Evolutionary conservation across 257 asterid species (phyloP).

Genomic region (Cynanchum wilfordii): DNA sequence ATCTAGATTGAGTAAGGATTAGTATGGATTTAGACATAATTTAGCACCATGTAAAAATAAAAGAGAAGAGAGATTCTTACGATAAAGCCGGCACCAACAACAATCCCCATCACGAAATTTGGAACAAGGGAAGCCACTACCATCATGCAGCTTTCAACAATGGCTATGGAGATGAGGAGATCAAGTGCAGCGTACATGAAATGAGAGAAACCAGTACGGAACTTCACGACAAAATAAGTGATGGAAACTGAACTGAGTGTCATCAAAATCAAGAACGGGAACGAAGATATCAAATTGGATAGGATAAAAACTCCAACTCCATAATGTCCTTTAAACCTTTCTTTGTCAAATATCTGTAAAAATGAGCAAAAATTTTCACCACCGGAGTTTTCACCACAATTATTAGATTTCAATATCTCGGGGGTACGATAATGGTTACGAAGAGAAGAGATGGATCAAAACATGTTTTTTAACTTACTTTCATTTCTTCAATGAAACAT

Average conservation of each 20-base stretch:
- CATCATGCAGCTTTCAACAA: conserved; percentile 92
- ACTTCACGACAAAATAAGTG: conserved; percentile 63
- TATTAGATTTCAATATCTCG: too few relatives aligned
- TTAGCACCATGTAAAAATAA: too few relatives aligned
- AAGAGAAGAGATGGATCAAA: too few relatives aligned
- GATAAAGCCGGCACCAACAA: conserved; percentile 69
- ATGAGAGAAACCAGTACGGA: conserved; percentile 62
- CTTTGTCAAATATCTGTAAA: conserved; percentile 63
- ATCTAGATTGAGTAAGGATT: too few relatives aligned
- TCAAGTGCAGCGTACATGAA: conserved; percentile 45
- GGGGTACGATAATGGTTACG: too few relatives aligned
- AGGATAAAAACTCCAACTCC: conserved; percentile 72
- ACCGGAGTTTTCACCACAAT: too few relatives aligned
- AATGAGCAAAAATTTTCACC: too few relatives aligned
- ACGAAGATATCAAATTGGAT: conserved; percentile 72
- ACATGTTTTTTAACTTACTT: conserved; percentile 29
- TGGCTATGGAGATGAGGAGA: conserved; percentile 57
- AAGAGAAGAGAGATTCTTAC: conserved; percentile 30
- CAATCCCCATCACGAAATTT: conserved; percentile 79
- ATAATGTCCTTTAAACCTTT: conserved; percentile 68
- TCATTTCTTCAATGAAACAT: conserved; percentile 90
- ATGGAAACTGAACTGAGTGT: conserved; percentile 52
- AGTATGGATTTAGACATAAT: too few relatives aligned
- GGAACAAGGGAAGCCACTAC: conserved; percentile 86
- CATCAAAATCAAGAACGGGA: conserved; percentile 66